Evolutionary conservation across 345 rosid genomes (phyloP), one percentile per base, ranked within the genome.

Genomic region (Zanthoxylum bungeanum): DNA sequence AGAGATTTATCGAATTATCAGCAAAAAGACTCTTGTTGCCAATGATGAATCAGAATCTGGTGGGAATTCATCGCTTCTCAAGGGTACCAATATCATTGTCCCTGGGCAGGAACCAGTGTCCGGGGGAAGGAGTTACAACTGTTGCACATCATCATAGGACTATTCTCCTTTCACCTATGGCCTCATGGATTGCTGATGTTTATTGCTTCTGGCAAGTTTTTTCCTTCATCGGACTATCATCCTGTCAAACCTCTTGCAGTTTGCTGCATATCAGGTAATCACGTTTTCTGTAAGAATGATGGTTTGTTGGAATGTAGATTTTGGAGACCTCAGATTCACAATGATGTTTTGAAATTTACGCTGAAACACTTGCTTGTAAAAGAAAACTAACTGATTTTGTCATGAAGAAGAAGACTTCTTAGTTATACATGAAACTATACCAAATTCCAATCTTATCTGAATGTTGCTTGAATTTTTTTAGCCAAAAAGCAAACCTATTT

Each of bases 21-120:
- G 80, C 83, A 88, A 82, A 81, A 88, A 84, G 64, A 63, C 75
- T 42, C 87, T 88, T 7, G 52, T 71, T 64, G 88, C 90, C 36
- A 87, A 82, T 39, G 87, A 85, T 9, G 89, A 81, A 71, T 37
- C 70, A 1, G 92, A 82, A 22, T 73, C 79, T 44, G 86, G 78
- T 17, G 92, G 89, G 31, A 76, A 66, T 66, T 66, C 76, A 7
- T 76, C 89, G 3, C 90, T 88, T 76, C 86, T 85, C 46, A 76
- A 74, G 75, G 88, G 86, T 66, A 85, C 83, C 33, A 61, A 74
- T 56, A 69, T 85, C 70, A 49, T 67, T 74, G 81, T 85, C 60
- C 83, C 86, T 1, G 83, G 74, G 21, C 76, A 72, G 66, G 83
- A 80, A 76, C 78, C 84, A 31, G 73, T 36, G 63, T 46, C 75